Evolutionary conservation across 2,329 filamentous ascomycete species (phyloP).

Genomic region (Thermoascus crustaceus): DNA sequence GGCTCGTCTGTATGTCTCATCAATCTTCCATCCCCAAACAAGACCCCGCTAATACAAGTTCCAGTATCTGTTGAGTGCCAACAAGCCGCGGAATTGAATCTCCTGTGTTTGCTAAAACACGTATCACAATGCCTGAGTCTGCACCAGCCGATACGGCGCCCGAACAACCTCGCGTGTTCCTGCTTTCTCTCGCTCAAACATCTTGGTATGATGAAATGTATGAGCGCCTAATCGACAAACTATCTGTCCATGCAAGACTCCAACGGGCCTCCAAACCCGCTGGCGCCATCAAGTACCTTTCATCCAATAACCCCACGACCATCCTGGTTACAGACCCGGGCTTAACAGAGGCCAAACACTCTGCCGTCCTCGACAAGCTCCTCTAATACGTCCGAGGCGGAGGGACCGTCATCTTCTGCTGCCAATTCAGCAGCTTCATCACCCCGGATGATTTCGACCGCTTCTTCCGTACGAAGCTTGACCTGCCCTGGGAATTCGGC

Average conservation of each 20-base stretch:
- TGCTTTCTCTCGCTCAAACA: neutral
- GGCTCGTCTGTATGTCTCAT: too few relatives aligned
- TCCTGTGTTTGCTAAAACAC: too few relatives aligned
- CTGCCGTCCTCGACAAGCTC: conserved; percentile 14
- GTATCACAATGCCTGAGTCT: neutral
- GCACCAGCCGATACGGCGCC: neutral
- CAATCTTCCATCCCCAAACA: too few relatives aligned
- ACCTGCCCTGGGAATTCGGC: conserved; percentile 16
- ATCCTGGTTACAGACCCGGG: conserved; percentile 20
- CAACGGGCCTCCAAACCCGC: neutral
- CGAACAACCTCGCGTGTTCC: neutral
- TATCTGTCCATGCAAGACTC: neutral
- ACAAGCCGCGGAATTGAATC: too few relatives aligned
- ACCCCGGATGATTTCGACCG: conserved; percentile 11
- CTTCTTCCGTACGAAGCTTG: conserved; percentile 15
- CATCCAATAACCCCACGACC: conserved; percentile 9
- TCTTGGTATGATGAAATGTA: conserved; percentile 5
- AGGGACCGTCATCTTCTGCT: conserved; percentile 18
- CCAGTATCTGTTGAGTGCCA: too few relatives aligned
- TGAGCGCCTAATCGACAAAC: neutral
- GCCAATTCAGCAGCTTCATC: conserved; percentile 17
- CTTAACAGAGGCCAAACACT: conserved; percentile 12
- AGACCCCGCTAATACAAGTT: too few relatives aligned
- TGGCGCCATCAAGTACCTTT: neutral
- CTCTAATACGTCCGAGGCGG: conserved; percentile 16